Evolutionary conservation across 148 eudicot species (phyloP).

Genomic region (Fagopyrum esculentum): DNA sequence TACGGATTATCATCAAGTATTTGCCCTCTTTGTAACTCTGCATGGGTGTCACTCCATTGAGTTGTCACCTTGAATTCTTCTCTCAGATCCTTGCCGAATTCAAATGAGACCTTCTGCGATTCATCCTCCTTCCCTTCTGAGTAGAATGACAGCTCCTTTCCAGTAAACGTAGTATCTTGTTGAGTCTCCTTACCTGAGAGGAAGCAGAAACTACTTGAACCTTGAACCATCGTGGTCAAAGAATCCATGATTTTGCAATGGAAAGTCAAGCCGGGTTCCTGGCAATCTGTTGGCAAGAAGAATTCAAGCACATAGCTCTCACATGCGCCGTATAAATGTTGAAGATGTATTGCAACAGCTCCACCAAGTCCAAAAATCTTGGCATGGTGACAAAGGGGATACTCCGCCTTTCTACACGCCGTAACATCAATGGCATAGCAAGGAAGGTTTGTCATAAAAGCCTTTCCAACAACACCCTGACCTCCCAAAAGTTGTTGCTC

Average conservation of each 20-base stretch:
- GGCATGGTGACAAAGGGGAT: conserved; percentile 74
- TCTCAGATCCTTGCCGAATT: conserved; percentile 35
- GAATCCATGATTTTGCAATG: conserved; percentile 37
- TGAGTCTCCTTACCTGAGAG: conserved; percentile 34
- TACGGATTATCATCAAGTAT: conserved; percentile 21
- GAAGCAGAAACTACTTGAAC: conserved; percentile 41
- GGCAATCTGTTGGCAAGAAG: conserved; percentile 44
- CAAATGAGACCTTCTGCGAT: conserved; percentile 34
- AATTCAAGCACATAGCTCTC: conserved; percentile 68
- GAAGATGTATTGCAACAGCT: conserved; percentile 57
- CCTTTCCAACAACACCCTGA: conserved; percentile 70
- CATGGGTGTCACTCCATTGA: conserved; percentile 12
- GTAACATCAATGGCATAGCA: conserved; percentile 59
- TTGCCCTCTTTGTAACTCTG: conserved; percentile 25
- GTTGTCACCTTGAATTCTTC: conserved; percentile 15
- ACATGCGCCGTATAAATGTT: conserved; percentile 1
- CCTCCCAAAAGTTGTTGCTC: conserved; percentile 55
- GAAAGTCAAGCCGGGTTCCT: conserved; percentile 30
- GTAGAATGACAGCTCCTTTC: too few species aligned
- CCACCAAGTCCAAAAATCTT: conserved; percentile 50
- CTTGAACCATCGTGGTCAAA: conserved; percentile 34
- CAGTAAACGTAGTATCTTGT: conserved; percentile 27
- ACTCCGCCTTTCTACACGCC: conserved; percentile 55
- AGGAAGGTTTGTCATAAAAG: conserved; percentile 58
- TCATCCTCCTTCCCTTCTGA: conserved; percentile 28